These are phyloP conservation scores for Lanzia echinophila DNA, from an alignment of 2,329 filamentous ascomycete species.

Conservation along the genomic window DNA sequence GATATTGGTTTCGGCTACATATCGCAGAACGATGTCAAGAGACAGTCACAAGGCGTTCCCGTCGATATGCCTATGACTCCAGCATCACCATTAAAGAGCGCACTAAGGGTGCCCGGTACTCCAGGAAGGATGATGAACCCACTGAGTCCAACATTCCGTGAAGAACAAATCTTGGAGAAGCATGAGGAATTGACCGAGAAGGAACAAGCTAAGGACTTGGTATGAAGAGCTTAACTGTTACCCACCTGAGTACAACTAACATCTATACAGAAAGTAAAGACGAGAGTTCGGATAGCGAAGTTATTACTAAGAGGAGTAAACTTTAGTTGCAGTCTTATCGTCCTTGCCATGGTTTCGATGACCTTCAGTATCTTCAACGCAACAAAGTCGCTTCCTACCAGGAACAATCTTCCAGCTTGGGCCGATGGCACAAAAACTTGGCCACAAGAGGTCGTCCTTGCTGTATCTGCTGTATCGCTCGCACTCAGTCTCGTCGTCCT, in stretches of 20 bases:
- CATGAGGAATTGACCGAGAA: conserved; percentile 75
- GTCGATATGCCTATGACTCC: conserved; percentile 61
- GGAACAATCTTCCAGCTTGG: conserved; percentile 83
- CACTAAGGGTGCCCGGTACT: conserved; percentile 80
- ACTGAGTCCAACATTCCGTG: conserved; percentile 82
- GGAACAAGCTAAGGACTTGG: conserved; percentile 79
- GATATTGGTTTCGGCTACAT: conserved; percentile 95
- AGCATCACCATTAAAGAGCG: conserved; percentile 79
- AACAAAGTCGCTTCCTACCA: conserved; percentile 64
- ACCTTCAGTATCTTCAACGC: conserved; percentile 90
- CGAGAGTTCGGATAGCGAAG: conserved; percentile 85
- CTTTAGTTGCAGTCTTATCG: conserved; percentile 94
- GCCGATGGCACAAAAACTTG: conserved; percentile 71
- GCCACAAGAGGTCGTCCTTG: conserved; percentile 81
- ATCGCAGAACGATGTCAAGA: conserved; percentile 46
- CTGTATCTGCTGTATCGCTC: conserved; percentile 74
- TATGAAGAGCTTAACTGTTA: conserved; percentile 18
- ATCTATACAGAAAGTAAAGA: conserved; percentile 74
- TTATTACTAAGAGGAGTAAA: conserved; percentile 91
- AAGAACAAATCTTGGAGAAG: conserved; percentile 84
- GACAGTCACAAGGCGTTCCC: conserved; percentile 37
- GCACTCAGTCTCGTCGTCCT: conserved; percentile 74
- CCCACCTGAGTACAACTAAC: conserved; percentile 31
- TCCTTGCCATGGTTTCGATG: conserved; percentile 82
- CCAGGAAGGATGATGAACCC: conserved; percentile 70